These are phyloP conservation scores for Ustilago esculenta DNA, from an alignment of 1,284 basidiomycete species.

Conservation along the genomic window DNA sequence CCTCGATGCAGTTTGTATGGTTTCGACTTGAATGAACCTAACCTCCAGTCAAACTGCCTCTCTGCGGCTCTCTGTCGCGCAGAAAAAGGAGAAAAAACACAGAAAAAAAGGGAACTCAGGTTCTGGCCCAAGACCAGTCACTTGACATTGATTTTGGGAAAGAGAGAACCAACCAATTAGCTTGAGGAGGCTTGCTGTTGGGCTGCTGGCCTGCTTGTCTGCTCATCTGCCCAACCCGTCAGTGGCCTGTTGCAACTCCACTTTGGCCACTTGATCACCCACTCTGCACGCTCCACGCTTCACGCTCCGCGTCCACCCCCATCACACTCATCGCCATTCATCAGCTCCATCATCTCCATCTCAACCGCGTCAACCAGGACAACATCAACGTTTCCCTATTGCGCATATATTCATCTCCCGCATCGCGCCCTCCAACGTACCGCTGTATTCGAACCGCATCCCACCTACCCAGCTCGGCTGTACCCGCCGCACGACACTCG, in stretches of 20 bases:
- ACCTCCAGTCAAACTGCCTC: no score
- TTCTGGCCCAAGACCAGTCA: conserved; percentile 7
- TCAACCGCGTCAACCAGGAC: conserved; percentile 9
- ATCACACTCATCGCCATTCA: not conserved
- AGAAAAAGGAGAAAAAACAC: not conserved
- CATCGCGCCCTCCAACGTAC: no score
- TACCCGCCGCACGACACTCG: conserved; percentile 11
- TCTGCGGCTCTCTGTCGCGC: not conserved
- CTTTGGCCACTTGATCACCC: conserved; percentile 13
- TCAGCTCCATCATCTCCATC: conserved; percentile 6
- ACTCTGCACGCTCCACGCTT: conserved; percentile 38
- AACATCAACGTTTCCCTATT: conserved; percentile 5
- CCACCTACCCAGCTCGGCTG: not conserved
- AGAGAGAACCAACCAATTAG: no score
- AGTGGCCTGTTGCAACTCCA: conserved; percentile 10
- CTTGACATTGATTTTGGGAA: not conserved
- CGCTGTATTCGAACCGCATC: not conserved
- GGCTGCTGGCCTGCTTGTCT: conserved; percentile 8
- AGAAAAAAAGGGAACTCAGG: not conserved
- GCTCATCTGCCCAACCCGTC: conserved; percentile 23
- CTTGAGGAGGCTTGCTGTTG: no score
- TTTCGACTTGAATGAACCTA: no score
- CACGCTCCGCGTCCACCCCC: conserved; percentile 29
- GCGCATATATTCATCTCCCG: conserved; percentile 7
- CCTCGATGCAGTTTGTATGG: no score